phyloP scores from a whole-genome alignment of 2,329 filamentous ascomycete genomes.

The Chaetomium globosum region DNA sequence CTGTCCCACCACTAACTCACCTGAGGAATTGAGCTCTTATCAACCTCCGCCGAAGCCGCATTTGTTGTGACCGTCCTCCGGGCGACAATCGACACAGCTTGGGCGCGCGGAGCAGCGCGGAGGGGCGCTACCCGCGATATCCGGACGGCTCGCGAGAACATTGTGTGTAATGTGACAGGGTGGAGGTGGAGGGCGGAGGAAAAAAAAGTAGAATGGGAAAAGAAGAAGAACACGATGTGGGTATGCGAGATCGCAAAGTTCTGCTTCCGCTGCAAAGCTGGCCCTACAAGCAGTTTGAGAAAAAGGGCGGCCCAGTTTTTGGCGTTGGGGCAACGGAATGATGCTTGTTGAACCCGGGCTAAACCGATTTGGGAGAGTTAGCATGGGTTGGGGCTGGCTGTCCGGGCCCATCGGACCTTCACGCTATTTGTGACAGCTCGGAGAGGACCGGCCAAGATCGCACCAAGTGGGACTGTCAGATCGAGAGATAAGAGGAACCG shows the following conservation, averaged over 20 bases:
- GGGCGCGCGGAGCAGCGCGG: slow-evolving; percentile 51
- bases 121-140: slow-evolving; percentile 63
- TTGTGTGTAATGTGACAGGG: slow-evolving; percentile 43
- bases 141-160: slow-evolving; percentile 73
- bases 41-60: slow-evolving; percentile 87
- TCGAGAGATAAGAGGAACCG: neutral
- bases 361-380: slow-evolving; percentile 30
- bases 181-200: slow-evolving; percentile 18
- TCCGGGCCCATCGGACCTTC: slow-evolving; percentile 29
- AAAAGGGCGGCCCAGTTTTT: slow-evolving; percentile 35
- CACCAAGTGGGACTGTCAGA: slow-evolving; percentile 22
- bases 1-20: slow-evolving; percentile 45
- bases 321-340: slow-evolving; percentile 37
- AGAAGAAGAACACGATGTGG: slow-evolving; percentile 4
- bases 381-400: slow-evolving; percentile 26
- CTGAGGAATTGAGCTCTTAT: slow-evolving; percentile 67
- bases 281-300: slow-evolving; percentile 27
- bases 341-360: slow-evolving; percentile 37
- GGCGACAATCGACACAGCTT: slow-evolving; percentile 51
- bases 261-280: slow-evolving; percentile 20
- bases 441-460: slow-evolving; percentile 17
- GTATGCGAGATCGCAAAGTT: slow-evolving; percentile 31
- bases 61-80: slow-evolving; percentile 88
- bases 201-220: slow-evolving; percentile 19
- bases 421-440: slow-evolving; percentile 30